Base-by-base conservation (phyloP, 2,329 filamentous ascomycete genomes). In the Epichloe baconii region DNA sequence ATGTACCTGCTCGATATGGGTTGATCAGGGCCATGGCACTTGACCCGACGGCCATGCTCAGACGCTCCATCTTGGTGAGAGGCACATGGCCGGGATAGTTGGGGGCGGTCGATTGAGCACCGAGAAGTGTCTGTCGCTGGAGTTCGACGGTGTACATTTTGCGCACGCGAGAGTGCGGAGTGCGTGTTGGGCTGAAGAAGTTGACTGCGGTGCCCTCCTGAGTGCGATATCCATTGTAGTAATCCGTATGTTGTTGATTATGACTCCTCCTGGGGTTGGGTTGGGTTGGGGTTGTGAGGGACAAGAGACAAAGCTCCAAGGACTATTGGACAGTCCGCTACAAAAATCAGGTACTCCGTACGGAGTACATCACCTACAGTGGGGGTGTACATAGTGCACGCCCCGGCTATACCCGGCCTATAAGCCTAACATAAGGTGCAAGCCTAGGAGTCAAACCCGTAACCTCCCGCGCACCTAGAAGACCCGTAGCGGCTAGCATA, bases 1-100 rank as follows among this genome's bases (percentile, higher is more conserved):
- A 52, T 61, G 48, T 72, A 85, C 86, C 86, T 66, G 82, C 88
- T 60, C 93, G 80, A 62, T 86, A 80, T 1, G 91, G 91, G 61
- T 96, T 81, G 3, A 88, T 59, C 48, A 85, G 71, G 36, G 80
- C 80, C 61, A 77, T 73, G 49, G 85, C 64, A 43, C 81, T 79
- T 7, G 82, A 82, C 26, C 81, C 81, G 47, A 84, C 62, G 44
- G 80, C 79, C 46, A 98, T 75, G 17, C 81, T 82, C 53, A 80
- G 76, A 51, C 86, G 83, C 70, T 97, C 93, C 52, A 88, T 61
- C 42, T 71, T 69, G 7, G 86, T 95, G 51, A 98, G 78, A 37
- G 91, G 93, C 35, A 97, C 82, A 78, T 98, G 93, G 68, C 89
- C 88, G 1, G 86, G 82, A 71, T 97, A 97, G 61, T 87, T 93